Evolutionary conservation across 495 filamentous ascomycete genomes (phyloP).

Genomic region (Bacidia gigantensis): DNA sequence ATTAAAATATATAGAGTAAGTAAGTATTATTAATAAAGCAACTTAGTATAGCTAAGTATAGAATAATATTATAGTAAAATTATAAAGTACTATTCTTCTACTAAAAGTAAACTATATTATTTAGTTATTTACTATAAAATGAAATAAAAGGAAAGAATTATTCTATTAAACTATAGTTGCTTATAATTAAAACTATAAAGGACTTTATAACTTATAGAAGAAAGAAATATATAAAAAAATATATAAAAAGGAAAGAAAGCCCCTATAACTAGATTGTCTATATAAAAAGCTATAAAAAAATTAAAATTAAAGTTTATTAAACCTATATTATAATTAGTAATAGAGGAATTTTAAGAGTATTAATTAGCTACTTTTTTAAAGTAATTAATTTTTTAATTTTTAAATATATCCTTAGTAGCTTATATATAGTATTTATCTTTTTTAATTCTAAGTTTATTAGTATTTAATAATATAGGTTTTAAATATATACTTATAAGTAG

Average conservation of each 20-base stretch:
- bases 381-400: too few species aligned
- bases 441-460: background rate
- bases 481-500: background rate
- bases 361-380: too few species aligned
- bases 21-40: background rate
- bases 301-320: too few species aligned
- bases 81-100: background rate
- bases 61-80: background rate
- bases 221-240: background rate
- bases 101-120: background rate
- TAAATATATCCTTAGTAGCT: too few species aligned
- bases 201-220: background rate
- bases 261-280: too few species aligned
- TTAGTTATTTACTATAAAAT: background rate
- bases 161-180: background rate
- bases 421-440: background rate
- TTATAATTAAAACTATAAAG: background rate
- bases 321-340: too few species aligned
- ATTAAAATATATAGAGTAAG: background rate
- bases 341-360: too few species aligned
- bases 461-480: background rate
- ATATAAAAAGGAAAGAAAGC: background rate
- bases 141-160: background rate
- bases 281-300: too few species aligned
- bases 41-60: background rate